phyloP scores from a whole-genome alignment of 2,329 filamentous ascomycete species.

The Tolypocladium guangdongense region DNA sequence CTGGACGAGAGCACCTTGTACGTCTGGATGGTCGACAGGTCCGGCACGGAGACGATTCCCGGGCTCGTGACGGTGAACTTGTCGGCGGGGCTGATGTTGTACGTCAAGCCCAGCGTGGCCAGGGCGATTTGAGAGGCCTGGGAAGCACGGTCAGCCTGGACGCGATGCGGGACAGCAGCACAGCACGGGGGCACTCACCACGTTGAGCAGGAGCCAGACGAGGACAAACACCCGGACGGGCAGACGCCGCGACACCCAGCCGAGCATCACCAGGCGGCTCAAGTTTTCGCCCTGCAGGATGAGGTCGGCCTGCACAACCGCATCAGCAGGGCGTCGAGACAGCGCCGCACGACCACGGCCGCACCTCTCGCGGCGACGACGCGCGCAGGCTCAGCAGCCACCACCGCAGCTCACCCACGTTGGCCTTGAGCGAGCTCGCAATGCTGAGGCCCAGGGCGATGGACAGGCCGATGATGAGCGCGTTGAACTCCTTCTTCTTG shows the following conservation, averaged over 20 bases:
- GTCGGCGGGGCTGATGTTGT: conserved; percentile 27
- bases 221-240: conserved; percentile 10
- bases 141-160: not conserved
- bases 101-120: conserved; percentile 30
- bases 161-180: not conserved
- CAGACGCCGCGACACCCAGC: conserved; percentile 7
- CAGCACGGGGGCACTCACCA: conserved; percentile 5
- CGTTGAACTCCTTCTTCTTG: conserved; percentile 30
- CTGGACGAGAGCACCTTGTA: conserved; percentile 14
- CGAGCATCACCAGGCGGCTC: conserved; percentile 10
- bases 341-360: not conserved
- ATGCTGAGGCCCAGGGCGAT: conserved; percentile 31
- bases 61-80: conserved; percentile 17
- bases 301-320: conserved; percentile 7
- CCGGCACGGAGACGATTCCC: conserved; percentile 24
- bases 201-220: conserved; percentile 11
- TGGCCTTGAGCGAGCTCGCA: conserved; percentile 29
- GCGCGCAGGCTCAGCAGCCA: conserved; percentile 28
- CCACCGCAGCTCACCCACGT: conserved; percentile 34
- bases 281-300: conserved; percentile 13
- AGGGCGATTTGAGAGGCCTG: conserved; percentile 32
- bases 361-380: conserved; percentile 27
- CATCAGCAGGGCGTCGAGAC: not conserved
- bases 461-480: conserved; percentile 30
- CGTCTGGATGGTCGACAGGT: conserved; percentile 24